Conservation (phyloP, 768 basidiomycete species). For the Hypholoma fasciculare region DNA sequence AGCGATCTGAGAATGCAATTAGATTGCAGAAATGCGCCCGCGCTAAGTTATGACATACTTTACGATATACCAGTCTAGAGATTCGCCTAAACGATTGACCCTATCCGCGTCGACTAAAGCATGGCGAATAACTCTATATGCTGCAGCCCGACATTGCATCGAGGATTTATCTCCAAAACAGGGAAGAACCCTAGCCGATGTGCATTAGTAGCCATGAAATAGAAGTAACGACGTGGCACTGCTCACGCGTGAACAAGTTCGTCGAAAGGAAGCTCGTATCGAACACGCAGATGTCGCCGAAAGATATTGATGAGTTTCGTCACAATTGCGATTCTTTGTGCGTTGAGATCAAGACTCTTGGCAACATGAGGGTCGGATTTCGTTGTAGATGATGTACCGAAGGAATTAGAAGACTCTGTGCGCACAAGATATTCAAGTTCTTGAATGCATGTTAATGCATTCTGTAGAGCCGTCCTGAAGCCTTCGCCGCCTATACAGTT, state of each 20-base stretch:
- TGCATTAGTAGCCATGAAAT: neutral
- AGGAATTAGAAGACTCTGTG: slow-evolving; percentile 26
- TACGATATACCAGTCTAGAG: slow-evolving; percentile 89
- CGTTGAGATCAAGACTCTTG: slow-evolving; percentile 45
- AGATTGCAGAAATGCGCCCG: slow-evolving; percentile 5
- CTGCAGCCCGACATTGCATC: slow-evolving; percentile 74
- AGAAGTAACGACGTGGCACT: neutral
- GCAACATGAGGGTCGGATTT: slow-evolving; percentile 22
- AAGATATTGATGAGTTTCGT: slow-evolving; percentile 63
- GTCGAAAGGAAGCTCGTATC: slow-evolving; percentile 68
- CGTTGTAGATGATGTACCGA: slow-evolving; percentile 36
- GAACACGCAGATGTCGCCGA: slow-evolving; percentile 70
- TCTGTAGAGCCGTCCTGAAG: slow-evolving; percentile 69
- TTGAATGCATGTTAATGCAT: slow-evolving; percentile 59
- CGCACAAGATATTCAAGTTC: slow-evolving; percentile 51
- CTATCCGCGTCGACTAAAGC: slow-evolving; percentile 71
- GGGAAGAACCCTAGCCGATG: slow-evolving; percentile 61
- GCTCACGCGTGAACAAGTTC: slow-evolving; percentile 79
- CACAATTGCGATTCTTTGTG: slow-evolving; percentile 64
- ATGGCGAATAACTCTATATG: slow-evolving; percentile 84
- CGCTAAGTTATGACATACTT: slow-evolving; percentile 47
- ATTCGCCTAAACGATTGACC: slow-evolving; percentile 62
- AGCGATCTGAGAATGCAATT: slow-evolving; percentile 58
- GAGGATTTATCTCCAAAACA: slow-evolving; percentile 75
- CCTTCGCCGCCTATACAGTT: slow-evolving; percentile 49